Evolutionary conservation across 208 protist genomes (phyloP).

Genomic region (Entamoeba dispar): DNA sequence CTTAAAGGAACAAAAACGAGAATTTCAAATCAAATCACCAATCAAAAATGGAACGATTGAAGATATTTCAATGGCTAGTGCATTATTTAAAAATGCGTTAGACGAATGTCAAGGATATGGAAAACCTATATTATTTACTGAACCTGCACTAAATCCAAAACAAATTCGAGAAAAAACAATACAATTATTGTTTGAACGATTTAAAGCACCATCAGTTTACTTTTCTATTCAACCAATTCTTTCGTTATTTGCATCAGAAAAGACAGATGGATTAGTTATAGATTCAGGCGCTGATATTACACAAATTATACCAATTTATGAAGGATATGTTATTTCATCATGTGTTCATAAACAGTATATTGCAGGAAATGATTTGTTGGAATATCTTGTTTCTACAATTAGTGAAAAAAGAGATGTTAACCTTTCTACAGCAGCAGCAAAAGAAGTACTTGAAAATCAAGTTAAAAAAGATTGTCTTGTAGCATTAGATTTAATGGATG

Average conservation of each 20-base stretch:
- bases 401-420: constrained; percentile 9
- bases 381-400: constrained; percentile 11
- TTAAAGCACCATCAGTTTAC: background rate
- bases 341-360: constrained; percentile 1
- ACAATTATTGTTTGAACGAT: background rate
- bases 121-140: background rate
- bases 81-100: background rate
- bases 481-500: constrained; percentile 11
- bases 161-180: background rate
- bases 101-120: background rate
- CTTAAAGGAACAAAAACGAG: background rate
- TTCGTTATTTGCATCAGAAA: background rate
- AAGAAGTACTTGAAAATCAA: constrained; percentile 9
- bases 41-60: background rate
- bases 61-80: background rate
- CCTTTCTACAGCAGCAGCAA: background rate
- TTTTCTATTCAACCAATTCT: background rate
- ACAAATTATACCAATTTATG: constrained; percentile 22
- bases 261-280: constrained; percentile 13
- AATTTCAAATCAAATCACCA: background rate
- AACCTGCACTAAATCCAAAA: constrained; percentile 3
- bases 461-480: constrained; percentile 12
- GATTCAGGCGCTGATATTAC: constrained; percentile 19
- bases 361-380: constrained; percentile 8
- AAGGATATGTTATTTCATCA: constrained; percentile 3